Base-by-base conservation (phyloP, 2,329 filamentous ascomycete genomes). In the Onygenales sp. region DNA sequence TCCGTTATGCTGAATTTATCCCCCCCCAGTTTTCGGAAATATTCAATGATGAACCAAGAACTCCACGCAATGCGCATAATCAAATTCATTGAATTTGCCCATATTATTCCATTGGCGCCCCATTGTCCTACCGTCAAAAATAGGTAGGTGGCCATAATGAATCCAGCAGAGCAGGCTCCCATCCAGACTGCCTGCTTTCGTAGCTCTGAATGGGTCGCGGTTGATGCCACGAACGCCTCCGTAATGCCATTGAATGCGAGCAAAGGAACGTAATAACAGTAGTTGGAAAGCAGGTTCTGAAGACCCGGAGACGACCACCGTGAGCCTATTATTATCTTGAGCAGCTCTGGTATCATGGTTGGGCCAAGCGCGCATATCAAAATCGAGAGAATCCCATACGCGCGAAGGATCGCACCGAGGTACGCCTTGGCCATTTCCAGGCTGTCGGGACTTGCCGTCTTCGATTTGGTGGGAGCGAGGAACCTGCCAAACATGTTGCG, bases 71-170 rank as follows among this genome's bases (percentile, higher is more conserved):
- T 94, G 56, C 93, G 82, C 62, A 92, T 82, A 0, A 74, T 71
- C 91, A 98, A 95, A 66, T 96, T 97, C 61, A 95, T 81, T 45
- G 81, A 84, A 67, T 97, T 98, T 50, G 91, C 91, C 59, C 82
- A 79, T 0, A 98, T 89, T 43, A 98, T 74, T 0, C 93, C 93
- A 42, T 78, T 75, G 0, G 90, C 91, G 0, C 90, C 93, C 56
- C 87, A 72, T 6, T 77, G 74, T 27, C 87, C 68, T 8, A 88
- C 70, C n/a, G 77, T 74, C 58, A 98, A 76, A 58, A 89, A 87
- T 5, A 90, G 57, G 62, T 84, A 94, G 1, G 90, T 88, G 0
- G 86, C 83, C 0, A 74, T 72, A 0, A 82, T 87, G 67, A 96
- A 97, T 1, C 81, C 80, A 6, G 79, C 73, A 2, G 89, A 95